These are phyloP conservation scores for Leptographium procerum DNA, from an alignment of 2,329 filamentous ascomycete species.

Conservation along the genomic window DNA sequence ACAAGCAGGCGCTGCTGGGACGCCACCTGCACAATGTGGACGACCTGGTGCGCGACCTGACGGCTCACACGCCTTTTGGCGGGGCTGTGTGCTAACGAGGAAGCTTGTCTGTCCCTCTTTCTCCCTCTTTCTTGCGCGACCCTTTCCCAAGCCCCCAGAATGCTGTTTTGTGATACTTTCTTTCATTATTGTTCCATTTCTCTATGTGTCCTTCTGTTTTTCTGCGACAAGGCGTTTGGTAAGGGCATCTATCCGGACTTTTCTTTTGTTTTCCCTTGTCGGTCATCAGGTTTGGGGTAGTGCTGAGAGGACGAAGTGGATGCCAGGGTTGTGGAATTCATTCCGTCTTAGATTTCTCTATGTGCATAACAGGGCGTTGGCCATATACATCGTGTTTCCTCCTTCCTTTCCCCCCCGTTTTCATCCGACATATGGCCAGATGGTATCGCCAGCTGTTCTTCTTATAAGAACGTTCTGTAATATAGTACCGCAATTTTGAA, in stretches of 20 bases:
- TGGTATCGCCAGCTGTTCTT: background rate
- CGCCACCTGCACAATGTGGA: constrained; percentile 73
- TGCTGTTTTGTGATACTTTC: background rate
- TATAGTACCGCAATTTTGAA: background rate
- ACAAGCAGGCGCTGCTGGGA: constrained; percentile 72
- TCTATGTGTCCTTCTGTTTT: background rate
- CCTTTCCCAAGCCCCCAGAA: background rate
- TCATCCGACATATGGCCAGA: background rate
- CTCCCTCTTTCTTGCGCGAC: background rate
- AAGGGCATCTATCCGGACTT: background rate
- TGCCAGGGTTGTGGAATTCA: background rate
- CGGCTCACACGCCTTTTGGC: constrained; percentile 66
- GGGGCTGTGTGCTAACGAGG: constrained; percentile 36
- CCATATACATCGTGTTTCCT: background rate
- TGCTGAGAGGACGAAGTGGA: background rate
- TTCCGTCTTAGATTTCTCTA: background rate
- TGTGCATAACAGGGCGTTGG: background rate
- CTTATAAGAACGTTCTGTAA: background rate
- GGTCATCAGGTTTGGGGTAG: background rate
- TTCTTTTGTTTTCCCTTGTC: background rate
- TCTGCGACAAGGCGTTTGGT: background rate
- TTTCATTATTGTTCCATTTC: no score
- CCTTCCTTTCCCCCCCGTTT: background rate
- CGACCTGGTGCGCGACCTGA: constrained; percentile 73
- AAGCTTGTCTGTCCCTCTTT: background rate